Evolutionary conservation across 768 basidiomycete species (phyloP), one percentile per base, ranked within the genome.

Genomic region (Vararia minispora): DNA sequence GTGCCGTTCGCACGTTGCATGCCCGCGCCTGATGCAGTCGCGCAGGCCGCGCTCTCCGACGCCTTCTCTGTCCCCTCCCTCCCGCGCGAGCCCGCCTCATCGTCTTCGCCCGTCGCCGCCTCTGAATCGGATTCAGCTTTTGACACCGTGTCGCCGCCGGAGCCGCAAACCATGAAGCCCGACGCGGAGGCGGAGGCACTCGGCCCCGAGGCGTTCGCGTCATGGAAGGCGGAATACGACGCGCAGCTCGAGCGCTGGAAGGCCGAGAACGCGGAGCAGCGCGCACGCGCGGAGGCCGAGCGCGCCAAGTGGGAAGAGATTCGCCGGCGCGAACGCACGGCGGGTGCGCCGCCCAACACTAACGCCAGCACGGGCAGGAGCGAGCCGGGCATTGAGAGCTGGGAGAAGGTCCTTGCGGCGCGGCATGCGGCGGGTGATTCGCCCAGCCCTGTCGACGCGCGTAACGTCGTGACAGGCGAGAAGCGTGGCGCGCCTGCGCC

Each of bases 201-300:
- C 9, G 53, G 49, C 2, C 27, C 48, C 5, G 49, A 41, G 35
- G 44, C 52, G 12, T 53, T 71, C 25, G 74, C 74, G 17, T 45
- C 61, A 6, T 84, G 80, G 79, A 77, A 79, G 50, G 58, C 59
- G 12, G 69, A 76, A 50, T 84, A 87, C 53, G 77, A 87, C 35
- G 60, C 71, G 1, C 78, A 83, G 29, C 63, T 84, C 9, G 64
- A 68, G 35, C 59, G 65, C 39, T 90, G 86, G 87, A 77, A 78
- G 28, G 71, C 71, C 17, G 72, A 76, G 49, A 79, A 77, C 27
- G 78, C 83, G 22, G 72, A 72, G 43, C 77, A 76, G 30, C 77
- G 84, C 36, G 65, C 73, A 52, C 85, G 79, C 54, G 80, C 84
- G 7, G 85, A 86, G 61, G 68, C 66, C 44, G 74, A 77, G 56